Conservation (phyloP, 768 basidiomycete species). For the Pholiota molesta region DNA sequence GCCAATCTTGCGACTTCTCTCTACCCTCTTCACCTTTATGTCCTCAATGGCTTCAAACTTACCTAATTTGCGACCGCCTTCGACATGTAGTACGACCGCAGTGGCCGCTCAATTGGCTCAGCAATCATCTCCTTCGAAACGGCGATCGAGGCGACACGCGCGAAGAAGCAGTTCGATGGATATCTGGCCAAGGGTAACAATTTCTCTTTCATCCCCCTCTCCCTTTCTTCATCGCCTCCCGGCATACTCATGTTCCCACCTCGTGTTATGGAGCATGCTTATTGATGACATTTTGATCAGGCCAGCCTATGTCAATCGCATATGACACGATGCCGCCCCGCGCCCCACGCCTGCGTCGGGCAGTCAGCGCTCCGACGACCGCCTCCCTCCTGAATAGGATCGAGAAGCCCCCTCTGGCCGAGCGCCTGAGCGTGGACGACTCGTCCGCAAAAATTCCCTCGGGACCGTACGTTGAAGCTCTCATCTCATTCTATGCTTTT, state of each 20-base stretch:
- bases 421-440: constrained; percentile 61
- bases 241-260: background rate
- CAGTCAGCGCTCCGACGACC: constrained; percentile 54
- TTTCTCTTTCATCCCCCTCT: constrained; percentile 13
- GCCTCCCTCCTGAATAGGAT: constrained; percentile 74
- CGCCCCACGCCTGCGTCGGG: constrained; percentile 44
- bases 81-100: constrained; percentile 84
- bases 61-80: constrained; percentile 9
- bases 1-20: constrained; percentile 50
- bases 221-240: background rate
- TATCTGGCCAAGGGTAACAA: constrained; percentile 82
- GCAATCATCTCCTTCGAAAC: constrained; percentile 84
- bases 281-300: constrained; percentile 36
- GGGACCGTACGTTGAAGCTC: constrained; percentile 37
- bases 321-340: constrained; percentile 56
- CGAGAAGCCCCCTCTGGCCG: constrained; percentile 70
- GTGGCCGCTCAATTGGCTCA: constrained; percentile 87
- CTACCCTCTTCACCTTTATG: constrained; percentile 35
- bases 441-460: constrained; percentile 33
- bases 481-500: background rate
- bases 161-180: constrained; percentile 85
- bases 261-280: background rate
- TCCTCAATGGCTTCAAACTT: constrained; percentile 35
- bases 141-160: constrained; percentile 73
- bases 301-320: constrained; percentile 76